Evolutionary conservation across 352 stramenopile species (phyloP), one percentile per base, ranked within the genome.

Genomic region (Globisporangium cylindrosporum): DNA sequence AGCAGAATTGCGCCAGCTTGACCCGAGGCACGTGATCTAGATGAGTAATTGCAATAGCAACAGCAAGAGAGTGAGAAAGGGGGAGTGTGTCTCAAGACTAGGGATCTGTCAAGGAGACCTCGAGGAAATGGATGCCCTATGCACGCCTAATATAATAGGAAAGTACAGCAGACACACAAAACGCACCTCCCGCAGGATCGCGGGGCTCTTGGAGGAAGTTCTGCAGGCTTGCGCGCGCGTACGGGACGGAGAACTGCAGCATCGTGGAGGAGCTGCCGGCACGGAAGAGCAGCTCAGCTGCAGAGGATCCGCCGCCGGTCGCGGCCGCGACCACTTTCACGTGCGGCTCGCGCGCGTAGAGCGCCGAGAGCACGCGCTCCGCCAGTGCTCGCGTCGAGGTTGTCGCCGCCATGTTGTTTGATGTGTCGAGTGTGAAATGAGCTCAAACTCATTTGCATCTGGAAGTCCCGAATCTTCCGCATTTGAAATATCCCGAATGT

Each of bases 211-310:
- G 69, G 12, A 93, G 59, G 41, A 85, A 93, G 10, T 73, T 72
- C 38, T 82, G 69, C 6, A 93, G 74, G 74, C 81, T 91, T 22
- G 72, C 69, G 61, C 82, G 83, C 18, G 83, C 81, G 67, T 93
- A 93, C 24, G 83, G 83, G 38, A 93, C 75, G 29, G 75, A 71
- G 67, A 88, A 91, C 63, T 90, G 76, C 53, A 91, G 64, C 78
- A 93, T 88, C 41, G 80, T 90, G 62, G 83, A 90, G 27, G 83
- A 93, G 55, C 82, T 91, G 18, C 81, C 83, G 8, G 75, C 53
- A 20, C 73, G 71, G 59, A 91, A 88, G 27, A 91, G 77, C 18
- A 77, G 70, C 59, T 85, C 71, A 3, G 79, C 70, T 3, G 75
- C 77, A 7, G 76, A 78, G 0, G 77, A 67, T 0, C 85, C 85